Evolutionary conservation across 202 grass and related monocot genomes (phyloP), one percentile per base, ranked within the genome.

Genomic region (Saccharum hybrid): DNA sequence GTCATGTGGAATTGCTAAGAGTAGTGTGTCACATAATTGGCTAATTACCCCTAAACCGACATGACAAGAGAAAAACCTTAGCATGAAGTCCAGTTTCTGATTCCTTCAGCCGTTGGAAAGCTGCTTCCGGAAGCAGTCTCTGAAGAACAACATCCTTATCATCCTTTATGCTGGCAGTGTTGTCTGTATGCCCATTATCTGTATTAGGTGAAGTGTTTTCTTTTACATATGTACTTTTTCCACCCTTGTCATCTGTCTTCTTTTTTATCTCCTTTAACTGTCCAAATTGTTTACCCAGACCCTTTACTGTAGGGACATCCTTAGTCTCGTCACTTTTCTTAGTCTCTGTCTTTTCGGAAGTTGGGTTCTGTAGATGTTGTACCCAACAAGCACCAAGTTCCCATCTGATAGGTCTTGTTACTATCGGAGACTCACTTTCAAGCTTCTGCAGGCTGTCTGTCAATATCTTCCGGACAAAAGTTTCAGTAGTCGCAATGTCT

Each of bases 381-480:
- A 98, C 91, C 96, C 96, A 98, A 64, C 96, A 98, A 78, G 96
- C 93, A 68, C 96, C 96, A 80, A 98, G 96, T 61, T 98, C 96
- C 96, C 96, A 98, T 88, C 93, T 94, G 56, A 95, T 94, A 33
- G 85, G 83, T 78, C 81, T 88, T 84, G 77, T 94, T 84, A 82
- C 77, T 80, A 80, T 88, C 59, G 72, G 76, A 81, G 65, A 51
- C 82, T 94, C 93, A 63, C 14, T 73, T 87, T 98, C 87, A 87
- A 98, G 90, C 83, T 90, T 98, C 56, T 74, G 45, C 43, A 98
- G 86, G 67, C 91, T 98, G 74, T 98, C 83, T 79, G 81, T 84
- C 33, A 98, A 57, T 89, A 96, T 83, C 72, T 90, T 93, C 69
- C 14, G 38, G 52, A 94, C 87, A 77, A 96, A 96, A 74, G 66